These are phyloP conservation scores for Calendula officinalis DNA, from an alignment of 129 eudicot species.

Conservation along the genomic window DNA sequence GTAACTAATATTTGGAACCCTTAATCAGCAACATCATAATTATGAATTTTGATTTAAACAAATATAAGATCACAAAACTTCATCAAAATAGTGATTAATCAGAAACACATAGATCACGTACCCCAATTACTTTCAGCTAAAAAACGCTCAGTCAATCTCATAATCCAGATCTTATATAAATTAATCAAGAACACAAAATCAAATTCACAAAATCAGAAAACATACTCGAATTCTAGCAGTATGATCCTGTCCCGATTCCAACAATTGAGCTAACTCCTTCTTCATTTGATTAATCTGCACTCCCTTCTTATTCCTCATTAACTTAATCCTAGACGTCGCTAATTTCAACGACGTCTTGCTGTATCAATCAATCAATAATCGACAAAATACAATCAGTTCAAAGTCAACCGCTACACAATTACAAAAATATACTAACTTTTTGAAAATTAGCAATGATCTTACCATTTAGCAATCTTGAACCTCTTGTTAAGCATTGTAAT, in stretches of 20 bases:
- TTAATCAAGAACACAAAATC: neutral
- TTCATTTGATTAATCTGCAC: conserved; percentile 67
- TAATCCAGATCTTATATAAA: neutral
- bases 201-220: conserved; percentile 1
- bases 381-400: conserved; percentile 6
- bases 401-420: conserved; percentile 29
- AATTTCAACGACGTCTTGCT: conserved; percentile 85
- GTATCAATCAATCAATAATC: conserved; percentile 33
- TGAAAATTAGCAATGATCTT: neutral
- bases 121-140: neutral
- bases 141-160: neutral
- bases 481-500: conserved; percentile 33
- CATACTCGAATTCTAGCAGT: conserved; percentile 86
- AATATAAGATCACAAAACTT: neutral
- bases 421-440: neutral
- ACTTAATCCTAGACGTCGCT: conserved; percentile 63
- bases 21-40: conserved; percentile 8
- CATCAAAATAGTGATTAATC: neutral
- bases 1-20: neutral
- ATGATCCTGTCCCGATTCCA: conserved; percentile 68
- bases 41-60: neutral
- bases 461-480: conserved; percentile 36
- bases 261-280: conserved; percentile 77
- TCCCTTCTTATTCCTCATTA: conserved; percentile 81
- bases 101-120: neutral